phyloP scores from a whole-genome alignment of 2,329 filamentous ascomycete genomes.

The Aspergillus oerlinghausenensis region DNA sequence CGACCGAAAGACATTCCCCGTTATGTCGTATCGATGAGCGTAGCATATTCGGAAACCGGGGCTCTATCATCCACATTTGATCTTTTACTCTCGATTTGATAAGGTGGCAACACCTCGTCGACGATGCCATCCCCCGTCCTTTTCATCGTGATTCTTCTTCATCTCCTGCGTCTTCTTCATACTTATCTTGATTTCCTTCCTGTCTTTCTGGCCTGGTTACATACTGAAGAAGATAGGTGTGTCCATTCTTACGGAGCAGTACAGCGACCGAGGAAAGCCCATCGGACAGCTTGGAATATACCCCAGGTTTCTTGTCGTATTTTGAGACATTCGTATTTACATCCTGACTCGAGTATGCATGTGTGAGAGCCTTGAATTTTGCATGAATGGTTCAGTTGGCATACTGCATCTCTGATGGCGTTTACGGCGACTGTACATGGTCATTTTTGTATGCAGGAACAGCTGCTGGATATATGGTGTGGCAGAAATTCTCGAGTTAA shows the following conservation, averaged over 20 bases:
- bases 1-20: slow-evolving; percentile 46
- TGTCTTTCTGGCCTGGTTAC: background rate
- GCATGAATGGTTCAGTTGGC: background rate
- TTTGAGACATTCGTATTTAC: background rate
- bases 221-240: background rate
- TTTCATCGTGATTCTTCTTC: background rate
- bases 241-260: background rate
- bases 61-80: too few species aligned
- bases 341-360: background rate
- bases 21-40: slow-evolving; percentile 38
- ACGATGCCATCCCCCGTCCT: background rate
- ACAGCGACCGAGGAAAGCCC: background rate
- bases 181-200: background rate
- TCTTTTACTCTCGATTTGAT: background rate
- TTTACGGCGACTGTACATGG: background rate
- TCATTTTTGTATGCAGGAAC: background rate
- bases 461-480: background rate
- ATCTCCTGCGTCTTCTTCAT: background rate
- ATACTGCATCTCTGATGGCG: background rate
- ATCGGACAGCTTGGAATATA: background rate
- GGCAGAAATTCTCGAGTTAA: background rate
- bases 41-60: background rate
- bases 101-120: background rate
- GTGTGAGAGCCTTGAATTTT: background rate
- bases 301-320: background rate